Evolutionary conservation across 495 filamentous ascomycete species (phyloP), one percentile per base, ranked within the genome.

Genomic region (Cudoniella acicularis): DNA sequence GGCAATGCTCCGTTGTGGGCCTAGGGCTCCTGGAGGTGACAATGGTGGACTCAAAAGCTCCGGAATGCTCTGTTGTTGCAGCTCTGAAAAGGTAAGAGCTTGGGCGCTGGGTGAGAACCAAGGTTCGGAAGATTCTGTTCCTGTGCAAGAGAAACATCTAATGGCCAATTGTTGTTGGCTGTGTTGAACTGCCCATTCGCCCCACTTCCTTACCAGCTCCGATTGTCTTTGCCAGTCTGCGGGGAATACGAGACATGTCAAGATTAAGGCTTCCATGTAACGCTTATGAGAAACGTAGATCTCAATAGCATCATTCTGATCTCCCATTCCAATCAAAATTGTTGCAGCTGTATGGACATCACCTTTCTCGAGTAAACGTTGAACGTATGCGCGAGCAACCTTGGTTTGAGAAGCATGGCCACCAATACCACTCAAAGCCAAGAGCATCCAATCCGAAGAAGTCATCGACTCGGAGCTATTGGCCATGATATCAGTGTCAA

Each of bases 381-480:
- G 91, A 20, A 96, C 92, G 70, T 96, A 96, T 10, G 91, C 89
- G 51, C 95, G 88, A 18, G 89, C 92, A 52, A 98, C 86, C 67
- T 92, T 94, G 63, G 94, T 89, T 64, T 92, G 89, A 4, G 91
- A 91, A 11, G 86, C 83, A 55, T 87, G 79, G 1, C 87, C 84
- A 52, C 83, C 82, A 78, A 98, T 96, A 25, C 88, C 86, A 67
- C 90, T 98, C 52, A 98, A 76, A 13, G 94, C 94, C 4, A 98
- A 76, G 59, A 98, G 78, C 92, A 98, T 96, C 95, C 94, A 98
- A 70, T 97, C 95, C 1, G 87, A 87, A 1, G 88, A 87, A 41
- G 91, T 92, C 76, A 91, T 89, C 24, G 89, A 87, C 52, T 95
- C 88, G 0, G 90, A 83, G 27, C 82, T 83, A 42, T 85, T 78